phyloP scores from a whole-genome alignment of 2,329 filamentous ascomycete species.

The Rutstroemia sp. region DNA sequence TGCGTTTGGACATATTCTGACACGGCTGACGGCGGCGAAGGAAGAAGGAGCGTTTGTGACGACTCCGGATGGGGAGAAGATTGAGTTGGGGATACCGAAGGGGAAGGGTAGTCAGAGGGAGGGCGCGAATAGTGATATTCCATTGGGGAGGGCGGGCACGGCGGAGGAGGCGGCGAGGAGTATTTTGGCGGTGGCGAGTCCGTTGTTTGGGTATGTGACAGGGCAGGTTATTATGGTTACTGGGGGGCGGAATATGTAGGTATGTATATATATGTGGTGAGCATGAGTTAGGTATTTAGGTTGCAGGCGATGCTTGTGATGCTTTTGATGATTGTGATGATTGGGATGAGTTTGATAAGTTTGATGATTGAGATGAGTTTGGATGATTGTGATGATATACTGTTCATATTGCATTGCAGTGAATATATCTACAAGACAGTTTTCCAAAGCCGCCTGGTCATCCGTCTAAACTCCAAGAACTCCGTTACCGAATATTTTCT shows the following conservation, averaged over 20 bases:
- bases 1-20: constrained; percentile 76
- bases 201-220: constrained; percentile 75
- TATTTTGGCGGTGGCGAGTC: constrained; percentile 72
- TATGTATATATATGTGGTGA: neutral
- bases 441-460: too few relatives aligned
- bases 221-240: constrained; percentile 86
- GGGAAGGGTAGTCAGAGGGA: constrained; percentile 39
- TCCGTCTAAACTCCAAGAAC: too few relatives aligned
- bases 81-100: constrained; percentile 67
- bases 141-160: constrained; percentile 67
- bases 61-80: constrained; percentile 67
- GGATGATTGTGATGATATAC: neutral
- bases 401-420: too few relatives aligned
- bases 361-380: too few relatives aligned
- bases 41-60: constrained; percentile 75
- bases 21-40: constrained; percentile 75
- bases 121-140: constrained; percentile 59
- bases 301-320: too few relatives aligned
- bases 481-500: too few relatives aligned
- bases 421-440: too few relatives aligned
- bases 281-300: neutral
- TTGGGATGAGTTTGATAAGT: too few relatives aligned
- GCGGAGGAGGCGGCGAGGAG: constrained; percentile 74
- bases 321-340: too few relatives aligned
- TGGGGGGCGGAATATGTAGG: constrained; percentile 59